Base-by-base conservation (phyloP, 2,329 filamentous ascomycete genomes). In the Microcera coccophila region DNA sequence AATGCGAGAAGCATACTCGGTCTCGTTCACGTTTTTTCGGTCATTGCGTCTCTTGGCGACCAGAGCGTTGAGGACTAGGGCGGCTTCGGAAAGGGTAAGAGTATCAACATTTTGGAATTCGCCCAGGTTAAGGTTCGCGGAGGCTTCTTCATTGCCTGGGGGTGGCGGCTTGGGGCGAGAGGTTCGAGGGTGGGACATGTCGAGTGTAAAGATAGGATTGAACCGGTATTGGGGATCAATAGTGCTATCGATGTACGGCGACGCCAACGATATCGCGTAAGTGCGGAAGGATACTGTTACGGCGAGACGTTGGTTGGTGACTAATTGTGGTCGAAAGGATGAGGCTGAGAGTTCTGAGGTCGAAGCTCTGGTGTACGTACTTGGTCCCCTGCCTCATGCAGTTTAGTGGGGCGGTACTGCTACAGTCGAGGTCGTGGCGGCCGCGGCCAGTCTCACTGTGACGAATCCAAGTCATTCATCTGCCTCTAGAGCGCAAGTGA, bases 31-130 rank as follows among this genome's bases (percentile, higher is more conserved):
- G 61, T 90, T 87, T 69, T 90, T 90, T 58, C 83, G 81, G 57
- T 87, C 85, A 57, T 85, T 83, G 54, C 83, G 80, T 51, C 89
- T 81, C 70, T 91, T 88, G 49, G 85, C 77, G 52, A 93, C 81
- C 38, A 96, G 84, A 49, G 90, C 90, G 62, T 91, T 91, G 59
- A 98, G 88, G 61, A 98, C 86, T 38, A 95, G 80, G 56, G 89
- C 81, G 2, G 93, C 90, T 70, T 97, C 93, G 24, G 89, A 95
- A 40, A 96, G 79, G 35, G 90, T 95, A 49, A 98, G 76, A 5
- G 90, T 91, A 63, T 93, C 89, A 53, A 94, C 90, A 61, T 91
- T 77, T 58, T 94, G 82, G 69, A 97, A 96, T 64, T 96, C 91
- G 69, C 93, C 93, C 10, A 98, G 85, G 65, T 85, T 87, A 51